Percentiles rank a stretch among this genome's conserved stretches.
These are phyloP conservation scores for Teratosphaeria gauchensis DNA, from an alignment of 2,329 filamentous ascomycete species.

Conservation along the genomic window DNA sequence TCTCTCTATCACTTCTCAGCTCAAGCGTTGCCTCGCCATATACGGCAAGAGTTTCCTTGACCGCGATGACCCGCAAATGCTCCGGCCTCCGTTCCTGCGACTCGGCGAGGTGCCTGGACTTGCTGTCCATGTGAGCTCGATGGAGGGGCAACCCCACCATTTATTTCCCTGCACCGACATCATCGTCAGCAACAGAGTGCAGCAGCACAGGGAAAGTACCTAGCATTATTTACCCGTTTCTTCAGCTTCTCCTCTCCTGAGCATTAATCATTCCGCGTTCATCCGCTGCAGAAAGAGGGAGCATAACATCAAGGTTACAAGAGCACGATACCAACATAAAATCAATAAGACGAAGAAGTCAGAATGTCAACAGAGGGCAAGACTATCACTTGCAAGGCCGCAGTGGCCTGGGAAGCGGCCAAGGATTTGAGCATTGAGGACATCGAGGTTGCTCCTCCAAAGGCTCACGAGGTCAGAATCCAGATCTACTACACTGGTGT, in stretches of 20 bases:
- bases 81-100: not conserved
- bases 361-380: constrained; percentile 53
- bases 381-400: constrained; percentile 85
- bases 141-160: not conserved
- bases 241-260: not conserved
- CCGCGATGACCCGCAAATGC: not conserved
- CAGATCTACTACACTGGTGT: constrained; percentile 97
- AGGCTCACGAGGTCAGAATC: constrained; percentile 91
- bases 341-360: constrained; percentile 5
- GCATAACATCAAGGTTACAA: constrained; percentile 1
- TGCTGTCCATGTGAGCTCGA: not conserved
- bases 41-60: not conserved
- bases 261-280: not conserved
- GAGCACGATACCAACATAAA: constrained; percentile 1
- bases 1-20: not conserved
- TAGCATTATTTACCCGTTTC: not conserved
- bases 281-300: not conserved
- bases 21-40: not conserved
- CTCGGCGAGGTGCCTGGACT: not conserved
- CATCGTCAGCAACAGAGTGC: not conserved
- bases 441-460: constrained; percentile 80
- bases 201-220: not conserved
- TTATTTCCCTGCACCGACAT: not conserved
- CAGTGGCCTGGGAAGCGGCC: constrained; percentile 93
- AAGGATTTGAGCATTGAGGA: constrained; percentile 85